Evolutionary conservation across 805 yeast species (phyloP), one percentile per base, ranked within the genome.

Genomic region (Debaryomyces castellii): DNA sequence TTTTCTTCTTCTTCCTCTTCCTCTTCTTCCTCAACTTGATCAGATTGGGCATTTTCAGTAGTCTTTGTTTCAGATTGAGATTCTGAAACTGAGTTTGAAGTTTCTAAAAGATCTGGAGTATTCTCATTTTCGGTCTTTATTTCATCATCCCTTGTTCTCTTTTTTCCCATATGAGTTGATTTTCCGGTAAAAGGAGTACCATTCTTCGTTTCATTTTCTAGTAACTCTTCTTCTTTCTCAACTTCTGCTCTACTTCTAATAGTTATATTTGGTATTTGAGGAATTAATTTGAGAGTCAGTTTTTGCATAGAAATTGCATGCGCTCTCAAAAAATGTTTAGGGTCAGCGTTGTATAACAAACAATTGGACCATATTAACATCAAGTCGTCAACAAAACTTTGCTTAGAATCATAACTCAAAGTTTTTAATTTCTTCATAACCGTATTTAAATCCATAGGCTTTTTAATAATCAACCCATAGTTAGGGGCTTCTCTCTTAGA

Each of bases 401-500:
- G 77, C 58, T 94, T 94, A 35, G 89, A 87, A 49, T 77, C 79
- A 65, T 94, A 94, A 55, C 88, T 92, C 50, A 88, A 82, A 4
- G 77, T 72, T 59, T 90, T 90, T 57, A 95, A 69, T 62, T 92
- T 94, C 59, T 90, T 91, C 82, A 89, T 76, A 11, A 95, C 96
- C 0, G 97, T 92, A 59, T 90, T 91, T 53, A 94, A 73, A 60
- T 94, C 99, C 99, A 94, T 94, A 18, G 99, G 98, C 47, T 80
- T 81, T 56, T 89, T 91, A 57, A 94, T 92, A 35, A 94, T 77
- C 46, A 85, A 84, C 52, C 89, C 89, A 66, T 94, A 94, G 61
- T 94, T 94, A 6, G 99, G 99, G 0, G 99, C 99, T 58, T 94
- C 99, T 45, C 99, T 78, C 62, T 94, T 94, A 47, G 94, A 89